Evolutionary conservation across 129 eudicot species (phyloP), one percentile per base, ranked within the genome.

Genomic region (Chrysanthemum seticuspe): DNA sequence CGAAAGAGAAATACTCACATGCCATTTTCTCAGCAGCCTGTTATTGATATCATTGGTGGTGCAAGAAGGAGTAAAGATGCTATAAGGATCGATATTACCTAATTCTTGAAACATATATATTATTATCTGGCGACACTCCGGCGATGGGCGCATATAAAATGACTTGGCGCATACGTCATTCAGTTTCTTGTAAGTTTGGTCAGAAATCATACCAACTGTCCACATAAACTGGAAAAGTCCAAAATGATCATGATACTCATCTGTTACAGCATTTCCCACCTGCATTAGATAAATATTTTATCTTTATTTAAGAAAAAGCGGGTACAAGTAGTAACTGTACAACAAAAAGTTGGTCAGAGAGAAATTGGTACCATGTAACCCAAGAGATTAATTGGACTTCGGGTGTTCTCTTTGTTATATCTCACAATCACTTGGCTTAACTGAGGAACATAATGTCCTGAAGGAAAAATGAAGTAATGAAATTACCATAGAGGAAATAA

Each of bases 391-490:
- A 92, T 87, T 66, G 79, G 66, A 61, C 64, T 81, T 44, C 75
- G 75, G 13, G 56, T 47, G 47, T 68, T 71, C 1, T 45, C 85
- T 60, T 48, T 49, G 85, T 92, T 92, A 81, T 89, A 76, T 68
- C 79, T 77, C 50, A 89, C 91, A 65, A 65, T 65, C 25, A 51
- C 70, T 89, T 92, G 97, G 86, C 97, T 91, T 52, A 95, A 82
- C 78, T 95, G 97, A 62, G 97, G 99, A 83, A 88, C 96, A 81
- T 95, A 95, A 73, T 95, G 99, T 29, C 99, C 99, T 95, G 85
- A 10, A 29, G 67, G 47, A 51, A 49, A 45, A 36, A 19, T 16
- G 7, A 45, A 68, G 49, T 58, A 75, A 31, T 70, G 64, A 62
- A 49, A 72, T 54, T 53, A 78, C 72, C 67, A 64, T 54, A 45